These are phyloP conservation scores for Cubamyces sp. DNA, from an alignment of 768 basidiomycete genomes.

Conservation along the genomic window DNA sequence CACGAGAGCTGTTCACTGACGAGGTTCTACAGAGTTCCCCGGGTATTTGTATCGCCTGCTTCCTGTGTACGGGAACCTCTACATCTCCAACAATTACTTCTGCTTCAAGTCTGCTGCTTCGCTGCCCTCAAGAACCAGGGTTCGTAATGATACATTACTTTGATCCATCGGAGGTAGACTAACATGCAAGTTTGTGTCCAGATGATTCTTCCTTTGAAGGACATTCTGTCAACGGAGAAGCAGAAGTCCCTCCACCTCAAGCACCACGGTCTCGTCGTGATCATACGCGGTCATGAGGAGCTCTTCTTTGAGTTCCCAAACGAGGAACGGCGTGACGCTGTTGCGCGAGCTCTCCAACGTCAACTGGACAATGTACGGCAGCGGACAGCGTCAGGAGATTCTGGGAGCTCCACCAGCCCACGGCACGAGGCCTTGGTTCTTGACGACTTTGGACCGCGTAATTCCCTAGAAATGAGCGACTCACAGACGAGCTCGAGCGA, in stretches of 20 bases:
- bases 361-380: constrained; percentile 77
- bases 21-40: constrained; percentile 67
- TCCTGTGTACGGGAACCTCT: constrained; percentile 88
- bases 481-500: constrained; percentile 53
- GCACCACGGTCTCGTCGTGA: constrained; percentile 85
- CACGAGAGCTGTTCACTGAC: not conserved
- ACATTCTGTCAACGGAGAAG: constrained; percentile 83
- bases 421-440: constrained; percentile 77
- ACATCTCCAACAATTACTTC: constrained; percentile 89
- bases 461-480: constrained; percentile 42
- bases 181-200: constrained; percentile 35
- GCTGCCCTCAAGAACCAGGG: constrained; percentile 79
- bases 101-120: constrained; percentile 93
- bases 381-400: constrained; percentile 50
- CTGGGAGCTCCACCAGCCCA: constrained; percentile 48
- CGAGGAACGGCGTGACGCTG: constrained; percentile 78
- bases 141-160: constrained; percentile 39
- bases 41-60: constrained; percentile 89
- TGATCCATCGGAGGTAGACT: too few species aligned
- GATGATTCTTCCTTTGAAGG: constrained; percentile 95
- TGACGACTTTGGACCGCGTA: constrained; percentile 77
- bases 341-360: constrained; percentile 72
- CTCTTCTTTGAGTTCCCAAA: constrained; percentile 94
- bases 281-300: constrained; percentile 96
- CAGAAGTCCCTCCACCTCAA: constrained; percentile 89